A percentile compares a stretch with the other conserved stretches of the same genome.
Conservation (phyloP, 202 grass and related monocot species). For the Carex arenaria region DNA sequence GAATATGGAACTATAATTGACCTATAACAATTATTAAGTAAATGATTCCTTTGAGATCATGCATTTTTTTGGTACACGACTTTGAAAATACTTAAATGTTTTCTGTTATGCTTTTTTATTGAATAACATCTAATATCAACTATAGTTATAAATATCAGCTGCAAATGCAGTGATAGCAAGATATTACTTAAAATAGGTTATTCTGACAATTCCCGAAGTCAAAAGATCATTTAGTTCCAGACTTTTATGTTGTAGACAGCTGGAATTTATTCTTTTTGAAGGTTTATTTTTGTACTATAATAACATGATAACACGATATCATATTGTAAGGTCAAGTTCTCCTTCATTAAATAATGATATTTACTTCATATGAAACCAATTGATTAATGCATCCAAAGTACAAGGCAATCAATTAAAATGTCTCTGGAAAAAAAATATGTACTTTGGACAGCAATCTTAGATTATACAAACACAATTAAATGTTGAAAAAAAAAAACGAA, state of each 20-base stretch:
- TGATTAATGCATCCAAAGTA: not conserved
- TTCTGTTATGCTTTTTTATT: not conserved
- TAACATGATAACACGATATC: not conserved
- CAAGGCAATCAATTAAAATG: not conserved
- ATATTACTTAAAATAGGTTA: not conserved
- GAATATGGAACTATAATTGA: not conserved
- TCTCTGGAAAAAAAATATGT: not conserved
- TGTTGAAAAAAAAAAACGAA: no score
- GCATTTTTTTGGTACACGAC: not conserved
- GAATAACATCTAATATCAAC: no score
- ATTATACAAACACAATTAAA: no score
- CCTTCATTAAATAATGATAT: not conserved
- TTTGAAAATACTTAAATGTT: not conserved
- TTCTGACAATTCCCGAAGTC: not conserved
- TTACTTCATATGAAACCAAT: not conserved
- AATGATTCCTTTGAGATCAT: conserved; percentile 5
- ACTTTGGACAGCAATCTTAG: not conserved
- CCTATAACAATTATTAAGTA: not conserved
- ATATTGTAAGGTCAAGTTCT: not conserved
- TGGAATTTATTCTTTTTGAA: not conserved
- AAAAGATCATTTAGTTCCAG: not conserved
- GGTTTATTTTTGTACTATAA: not conserved
- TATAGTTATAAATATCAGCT: not conserved
- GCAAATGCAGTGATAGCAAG: not conserved
- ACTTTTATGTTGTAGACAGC: not conserved